Evolutionary conservation across 2,329 filamentous ascomycete genomes (phyloP), one percentile per base, ranked within the genome.

Genomic region (Alternaria dauci): DNA sequence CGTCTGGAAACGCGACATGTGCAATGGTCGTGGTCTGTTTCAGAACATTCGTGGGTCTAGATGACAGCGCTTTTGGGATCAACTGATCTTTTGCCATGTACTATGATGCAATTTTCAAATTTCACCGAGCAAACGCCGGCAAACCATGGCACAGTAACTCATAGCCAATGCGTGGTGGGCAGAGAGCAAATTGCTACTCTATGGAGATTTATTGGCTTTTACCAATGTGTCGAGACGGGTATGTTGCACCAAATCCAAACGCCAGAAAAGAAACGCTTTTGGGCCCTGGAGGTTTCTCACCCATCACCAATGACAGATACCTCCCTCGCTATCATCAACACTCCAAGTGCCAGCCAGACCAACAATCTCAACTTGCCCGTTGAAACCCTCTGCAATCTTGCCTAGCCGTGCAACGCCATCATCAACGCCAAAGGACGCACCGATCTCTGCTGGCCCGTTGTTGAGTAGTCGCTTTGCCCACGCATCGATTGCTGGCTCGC

Each of bases 291-390:
- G 18, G 25, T n/a, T 9, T 16, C 23, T 34, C 38, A 23, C 32
- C 3, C 14, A 57, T 43, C 32, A 59, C 36, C 42, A 62, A 55
- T 56, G 50, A 71, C 73, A 72, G 63, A 76, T 73, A 32, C 87
- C 87, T 25, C 87, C 87, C 63, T 87, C 93, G 52, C 89, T 89
- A 59, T 96, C 92, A 71, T 96, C 92, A 74, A 95, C 89, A n/a
- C 88, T 91, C 94, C 94, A 97, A 0, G 88, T 90, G 2, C 92
- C 92, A 6, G 93, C 93, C 53, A 97, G 81, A 0, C 94, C 94
- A 55, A 88, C 86, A 59, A 87, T 82, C 71, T 87, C 82, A 28
- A 86, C 78, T 63, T 85, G 83, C 1, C 85, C 86, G 65, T 85
- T 82, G 1, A 83, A 78, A 39, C 84, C 80, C 71, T 87, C 85